Conservation (phyloP, 768 basidiomycete genomes). For the Termitomyces bulborhizus region DNA sequence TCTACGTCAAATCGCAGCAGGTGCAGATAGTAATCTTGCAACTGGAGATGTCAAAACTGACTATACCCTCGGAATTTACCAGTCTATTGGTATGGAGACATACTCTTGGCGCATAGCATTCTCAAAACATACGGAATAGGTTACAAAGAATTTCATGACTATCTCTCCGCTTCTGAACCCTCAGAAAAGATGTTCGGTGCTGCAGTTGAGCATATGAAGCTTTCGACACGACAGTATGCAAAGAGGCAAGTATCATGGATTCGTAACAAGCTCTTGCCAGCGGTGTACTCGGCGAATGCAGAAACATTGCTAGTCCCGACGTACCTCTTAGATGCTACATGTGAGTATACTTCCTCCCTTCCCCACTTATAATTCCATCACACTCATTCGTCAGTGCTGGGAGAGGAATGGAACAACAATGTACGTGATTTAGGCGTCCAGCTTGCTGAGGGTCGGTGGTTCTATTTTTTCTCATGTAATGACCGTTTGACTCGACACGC, state of each 20-base stretch:
- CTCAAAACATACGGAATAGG: conserved; percentile 39
- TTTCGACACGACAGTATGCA: conserved; percentile 85
- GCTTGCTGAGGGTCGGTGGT: conserved; percentile 42
- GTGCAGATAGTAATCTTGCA: not conserved
- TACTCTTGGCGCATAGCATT: not conserved
- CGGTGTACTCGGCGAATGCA: conserved; percentile 43
- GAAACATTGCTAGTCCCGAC: conserved; percentile 26
- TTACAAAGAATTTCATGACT: conserved; percentile 82
- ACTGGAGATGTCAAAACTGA: conserved; percentile 26
- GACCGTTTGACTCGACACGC: not conserved
- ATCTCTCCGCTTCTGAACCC: conserved; percentile 42
- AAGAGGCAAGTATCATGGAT: conserved; percentile 92
- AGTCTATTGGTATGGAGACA: conserved; percentile 72
- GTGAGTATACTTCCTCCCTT: conserved; percentile 25
- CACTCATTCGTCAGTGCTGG: conserved; percentile 32
- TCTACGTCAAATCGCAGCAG: conserved; percentile 32
- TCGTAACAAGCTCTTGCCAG: conserved; percentile 81
- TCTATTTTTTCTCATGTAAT: not conserved
- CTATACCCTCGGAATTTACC: conserved; percentile 84
- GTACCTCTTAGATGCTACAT: conserved; percentile 64
- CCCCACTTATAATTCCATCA: not conserved
- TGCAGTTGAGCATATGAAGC: conserved; percentile 77
- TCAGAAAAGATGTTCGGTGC: conserved; percentile 37
- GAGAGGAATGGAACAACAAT: conserved; percentile 50
- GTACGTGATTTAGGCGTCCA: conserved; percentile 46